Percentiles rank a stretch among this genome's conserved stretches.
Evolutionary conservation across 2,329 filamentous ascomycete genomes (phyloP).

Genomic region (Botrytis galanthina): DNA sequence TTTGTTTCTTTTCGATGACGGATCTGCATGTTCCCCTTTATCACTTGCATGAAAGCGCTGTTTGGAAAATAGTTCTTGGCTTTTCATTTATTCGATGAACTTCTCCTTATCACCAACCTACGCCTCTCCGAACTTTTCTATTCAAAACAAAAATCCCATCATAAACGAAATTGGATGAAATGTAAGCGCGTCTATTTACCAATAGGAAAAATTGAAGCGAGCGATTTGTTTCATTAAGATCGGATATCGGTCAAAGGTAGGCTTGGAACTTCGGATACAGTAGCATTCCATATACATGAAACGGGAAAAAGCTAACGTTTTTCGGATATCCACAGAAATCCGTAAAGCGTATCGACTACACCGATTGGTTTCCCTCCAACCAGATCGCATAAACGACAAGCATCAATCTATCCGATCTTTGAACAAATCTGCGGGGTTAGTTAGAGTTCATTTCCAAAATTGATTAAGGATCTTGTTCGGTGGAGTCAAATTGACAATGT

Average conservation of each 20-base stretch:
- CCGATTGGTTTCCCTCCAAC: not conserved
- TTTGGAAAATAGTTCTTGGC: not conserved
- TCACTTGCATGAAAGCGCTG: not conserved
- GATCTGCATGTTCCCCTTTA: not conserved
- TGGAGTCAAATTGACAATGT: not conserved
- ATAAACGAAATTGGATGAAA: not conserved
- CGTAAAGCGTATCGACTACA: not conserved
- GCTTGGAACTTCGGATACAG: not conserved
- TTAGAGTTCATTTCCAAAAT: not conserved
- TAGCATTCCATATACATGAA: not conserved
- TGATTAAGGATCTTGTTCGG: constrained; percentile 11
- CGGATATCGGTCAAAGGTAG: not conserved
- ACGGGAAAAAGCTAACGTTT: not conserved
- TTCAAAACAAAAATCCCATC: not conserved
- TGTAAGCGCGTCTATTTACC: not conserved
- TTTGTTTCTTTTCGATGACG: not conserved
- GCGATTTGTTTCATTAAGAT: not conserved
- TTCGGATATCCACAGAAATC: not conserved
- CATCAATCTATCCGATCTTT: constrained; percentile 7
- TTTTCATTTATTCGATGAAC: constrained; percentile 1
- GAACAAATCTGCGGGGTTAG: not conserved
- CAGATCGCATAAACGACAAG: not conserved
- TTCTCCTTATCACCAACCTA: not conserved
- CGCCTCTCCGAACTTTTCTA: not conserved
- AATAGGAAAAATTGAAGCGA: constrained; percentile 2